A percentile compares a stretch with the other conserved stretches of the same genome.
Evolutionary conservation across 768 basidiomycete species (phyloP).

Genomic region (Boletus tylopilopsis): DNA sequence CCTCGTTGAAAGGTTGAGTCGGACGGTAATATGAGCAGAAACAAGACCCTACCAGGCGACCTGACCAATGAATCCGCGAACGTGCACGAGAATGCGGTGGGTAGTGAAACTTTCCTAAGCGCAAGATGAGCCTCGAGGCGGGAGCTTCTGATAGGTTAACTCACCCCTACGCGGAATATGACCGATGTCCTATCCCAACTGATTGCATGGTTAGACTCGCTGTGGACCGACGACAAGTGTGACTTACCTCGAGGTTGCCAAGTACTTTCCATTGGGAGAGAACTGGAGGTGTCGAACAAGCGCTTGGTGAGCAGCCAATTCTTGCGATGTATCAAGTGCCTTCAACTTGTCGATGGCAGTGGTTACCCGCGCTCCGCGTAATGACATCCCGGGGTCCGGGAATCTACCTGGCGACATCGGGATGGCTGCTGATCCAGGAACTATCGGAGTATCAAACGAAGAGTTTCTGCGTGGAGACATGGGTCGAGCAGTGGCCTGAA

Average conservation of each 20-base stretch:
- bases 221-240: background rate
- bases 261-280: constrained; percentile 49
- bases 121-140: constrained; percentile 12
- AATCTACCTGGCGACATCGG: constrained; percentile 30
- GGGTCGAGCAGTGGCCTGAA: constrained; percentile 32
- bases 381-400: constrained; percentile 32
- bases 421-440: constrained; percentile 16
- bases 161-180: constrained; percentile 46
- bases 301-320: constrained; percentile 43
- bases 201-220: constrained; percentile 5
- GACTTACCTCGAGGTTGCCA: constrained; percentile 50
- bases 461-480: constrained; percentile 31
- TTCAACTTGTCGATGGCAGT: constrained; percentile 41
- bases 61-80: constrained; percentile 50
- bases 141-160: constrained; percentile 15
- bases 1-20: constrained; percentile 29
- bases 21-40: background rate
- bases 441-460: constrained; percentile 27
- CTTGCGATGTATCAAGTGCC: constrained; percentile 38
- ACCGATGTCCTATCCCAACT: constrained; percentile 52
- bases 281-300: constrained; percentile 53
- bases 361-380: constrained; percentile 40
- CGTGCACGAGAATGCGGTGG: constrained; percentile 50
- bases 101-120: constrained; percentile 39
- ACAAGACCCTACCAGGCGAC: constrained; percentile 42